Conservation (phyloP, 306 rosid species). For the Lathyrus oleraceus region DNA sequence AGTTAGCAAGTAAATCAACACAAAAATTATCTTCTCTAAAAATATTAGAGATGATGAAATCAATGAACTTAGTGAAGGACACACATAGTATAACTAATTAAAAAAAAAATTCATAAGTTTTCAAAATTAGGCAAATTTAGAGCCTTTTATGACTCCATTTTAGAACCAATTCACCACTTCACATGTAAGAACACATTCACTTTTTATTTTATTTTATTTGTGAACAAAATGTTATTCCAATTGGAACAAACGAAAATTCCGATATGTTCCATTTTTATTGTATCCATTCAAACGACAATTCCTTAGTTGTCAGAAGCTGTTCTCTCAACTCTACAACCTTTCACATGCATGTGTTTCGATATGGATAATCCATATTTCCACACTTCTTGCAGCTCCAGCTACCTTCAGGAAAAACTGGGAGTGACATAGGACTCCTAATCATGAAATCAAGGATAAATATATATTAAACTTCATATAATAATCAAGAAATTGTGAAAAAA, state of each 20-base stretch:
- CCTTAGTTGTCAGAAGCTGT: slow-evolving; percentile 38
- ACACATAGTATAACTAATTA: not conserved
- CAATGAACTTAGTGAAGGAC: too few relatives aligned
- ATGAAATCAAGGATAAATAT: too few relatives aligned
- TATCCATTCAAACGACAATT: not conserved
- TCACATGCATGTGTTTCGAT: slow-evolving; percentile 49
- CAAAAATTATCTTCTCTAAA: too few relatives aligned
- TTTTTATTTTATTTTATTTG: not conserved
- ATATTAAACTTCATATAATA: too few relatives aligned
- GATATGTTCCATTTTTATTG: not conserved
- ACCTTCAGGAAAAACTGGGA: slow-evolving; percentile 33
- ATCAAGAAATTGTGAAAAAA: too few relatives aligned
- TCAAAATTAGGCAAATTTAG: not conserved
- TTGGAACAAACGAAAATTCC: slow-evolving; percentile 9
- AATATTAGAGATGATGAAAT: too few relatives aligned
- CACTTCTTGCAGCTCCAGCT: slow-evolving; percentile 51
- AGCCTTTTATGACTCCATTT: not conserved
- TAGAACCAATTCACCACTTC: not conserved
- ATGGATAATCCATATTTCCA: slow-evolving; percentile 53
- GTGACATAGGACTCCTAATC: too few relatives aligned
- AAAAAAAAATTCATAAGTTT: not conserved
- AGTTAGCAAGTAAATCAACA: too few relatives aligned
- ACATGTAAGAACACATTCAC: not conserved
- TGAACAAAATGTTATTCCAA: not conserved
- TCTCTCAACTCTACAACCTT: slow-evolving; percentile 49